A percentile compares a stretch with the other conserved stretches of the same genome.
These are phyloP conservation scores for Theobroma grandiflorum DNA, from an alignment of 441 rosid species.

Conservation along the genomic window DNA sequence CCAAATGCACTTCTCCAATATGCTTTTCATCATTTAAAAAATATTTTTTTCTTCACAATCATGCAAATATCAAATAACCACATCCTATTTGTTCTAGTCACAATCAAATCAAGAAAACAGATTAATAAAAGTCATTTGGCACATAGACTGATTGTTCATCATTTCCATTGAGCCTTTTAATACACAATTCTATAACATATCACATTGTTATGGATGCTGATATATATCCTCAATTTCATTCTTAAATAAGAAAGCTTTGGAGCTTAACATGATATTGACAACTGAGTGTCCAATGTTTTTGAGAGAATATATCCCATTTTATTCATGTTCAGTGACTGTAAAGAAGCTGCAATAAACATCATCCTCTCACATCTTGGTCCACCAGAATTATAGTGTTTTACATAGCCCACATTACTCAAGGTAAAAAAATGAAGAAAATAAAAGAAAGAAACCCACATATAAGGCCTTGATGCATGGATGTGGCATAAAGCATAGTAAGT, in stretches of 20 bases:
- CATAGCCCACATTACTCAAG: background rate
- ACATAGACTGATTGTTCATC: background rate
- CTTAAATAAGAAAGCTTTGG: background rate
- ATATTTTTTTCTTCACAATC: background rate
- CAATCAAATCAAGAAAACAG: background rate
- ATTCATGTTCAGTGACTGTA: background rate
- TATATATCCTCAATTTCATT: background rate
- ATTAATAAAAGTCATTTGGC: background rate
- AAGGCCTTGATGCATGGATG: background rate
- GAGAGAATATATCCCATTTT: background rate
- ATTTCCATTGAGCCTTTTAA: background rate
- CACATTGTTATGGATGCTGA: background rate
- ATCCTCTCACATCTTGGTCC: background rate
- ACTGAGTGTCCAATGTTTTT: background rate
- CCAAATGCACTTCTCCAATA: background rate
- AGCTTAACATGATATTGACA: background rate
- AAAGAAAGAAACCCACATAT: background rate
- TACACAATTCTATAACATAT: background rate
- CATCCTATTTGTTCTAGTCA: background rate
- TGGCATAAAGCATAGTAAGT: background rate
- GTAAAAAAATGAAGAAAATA: too few relatives aligned
- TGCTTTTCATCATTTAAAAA: background rate
- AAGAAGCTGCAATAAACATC: background rate
- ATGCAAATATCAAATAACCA: background rate
- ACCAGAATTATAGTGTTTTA: background rate